phyloP scores from a whole-genome alignment of 495 filamentous ascomycete species.

The Chaetomium cochliodes region DNA sequence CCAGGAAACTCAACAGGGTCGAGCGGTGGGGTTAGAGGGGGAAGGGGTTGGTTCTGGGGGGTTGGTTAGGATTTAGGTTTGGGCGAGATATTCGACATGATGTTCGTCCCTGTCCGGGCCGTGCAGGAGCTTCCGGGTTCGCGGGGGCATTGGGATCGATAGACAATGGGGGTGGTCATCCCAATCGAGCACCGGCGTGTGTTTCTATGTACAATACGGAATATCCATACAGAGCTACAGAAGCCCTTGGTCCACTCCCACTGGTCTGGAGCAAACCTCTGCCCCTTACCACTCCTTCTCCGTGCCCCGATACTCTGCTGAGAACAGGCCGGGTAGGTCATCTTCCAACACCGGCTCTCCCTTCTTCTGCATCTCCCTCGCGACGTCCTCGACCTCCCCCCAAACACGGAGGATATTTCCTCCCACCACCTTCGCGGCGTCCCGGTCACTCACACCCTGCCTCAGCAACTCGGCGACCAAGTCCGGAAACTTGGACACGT shows the following conservation, averaged over 20 bases:
- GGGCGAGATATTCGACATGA: not conserved
- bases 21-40: constrained; percentile 57
- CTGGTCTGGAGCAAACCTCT: not conserved
- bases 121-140: not conserved
- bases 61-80: constrained; percentile 2
- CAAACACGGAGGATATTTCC: constrained; percentile 76
- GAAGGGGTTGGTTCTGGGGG: not conserved
- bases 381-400: constrained; percentile 66
- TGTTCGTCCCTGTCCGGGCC: not conserved
- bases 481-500: constrained; percentile 81
- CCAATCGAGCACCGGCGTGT: not conserved
- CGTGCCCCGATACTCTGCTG: not conserved
- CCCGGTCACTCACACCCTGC: constrained; percentile 64
- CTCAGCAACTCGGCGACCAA: constrained; percentile 70
- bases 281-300: not conserved
- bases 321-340: constrained; percentile 34
- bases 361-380: constrained; percentile 56
- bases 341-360: constrained; percentile 67
- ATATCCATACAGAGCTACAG: not conserved
- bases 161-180: not conserved
- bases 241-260: not conserved
- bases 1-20: constrained; percentile 75
- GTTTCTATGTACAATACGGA: constrained; percentile 14
- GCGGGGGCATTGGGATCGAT: not conserved
- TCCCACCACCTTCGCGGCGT: constrained; percentile 67